Conservation (phyloP, 108 stramenopile species). For the Pinguiococcus pyrenoidosus region DNA sequence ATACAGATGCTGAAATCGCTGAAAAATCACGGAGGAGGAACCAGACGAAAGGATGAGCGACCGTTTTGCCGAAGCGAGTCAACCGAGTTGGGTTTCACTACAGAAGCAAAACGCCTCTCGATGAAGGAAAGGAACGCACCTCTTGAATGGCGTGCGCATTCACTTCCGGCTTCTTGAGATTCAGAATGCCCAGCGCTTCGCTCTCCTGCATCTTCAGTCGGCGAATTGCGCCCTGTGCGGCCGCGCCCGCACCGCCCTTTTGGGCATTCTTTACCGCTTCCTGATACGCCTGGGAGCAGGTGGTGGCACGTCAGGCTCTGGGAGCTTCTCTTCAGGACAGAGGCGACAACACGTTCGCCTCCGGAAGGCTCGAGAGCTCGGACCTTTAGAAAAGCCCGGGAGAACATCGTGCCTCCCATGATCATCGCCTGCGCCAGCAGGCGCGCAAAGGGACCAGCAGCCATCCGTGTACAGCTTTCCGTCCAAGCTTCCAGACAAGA, state of each 20-base stretch:
- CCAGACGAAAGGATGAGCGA: not conserved
- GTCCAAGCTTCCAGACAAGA: no score
- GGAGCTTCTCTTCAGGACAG: conserved; percentile 1
- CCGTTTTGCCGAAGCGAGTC: not conserved
- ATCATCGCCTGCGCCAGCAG: conserved; percentile 36
- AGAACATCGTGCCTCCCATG: conserved; percentile 25
- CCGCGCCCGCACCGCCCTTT: conserved; percentile 18
- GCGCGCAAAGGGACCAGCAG: conserved; percentile 19
- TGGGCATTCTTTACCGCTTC: conserved; percentile 16
- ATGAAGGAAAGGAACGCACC: conserved; percentile 15
- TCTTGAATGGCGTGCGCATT: conserved; percentile 4
- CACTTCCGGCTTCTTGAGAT: conserved; percentile 21
- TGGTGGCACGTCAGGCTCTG: not conserved
- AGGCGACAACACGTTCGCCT: conserved; percentile 4
- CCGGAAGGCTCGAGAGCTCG: conserved; percentile 46
- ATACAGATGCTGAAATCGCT: conserved; percentile 64
- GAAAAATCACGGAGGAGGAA: not conserved
- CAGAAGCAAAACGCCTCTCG: not conserved
- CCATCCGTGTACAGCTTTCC: no score
- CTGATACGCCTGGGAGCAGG: not conserved
- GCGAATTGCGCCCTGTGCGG: conserved; percentile 28
- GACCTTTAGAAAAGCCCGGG: conserved; percentile 43
- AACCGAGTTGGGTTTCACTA: not conserved
- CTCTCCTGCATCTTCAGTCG: conserved; percentile 20
- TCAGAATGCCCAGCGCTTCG: conserved; percentile 44